A percentile compares a stretch with the other conserved stretches of the same genome.
Evolutionary conservation across 139 green algal genomes (phyloP).

Genomic region (Chlamydomonas applanata): DNA sequence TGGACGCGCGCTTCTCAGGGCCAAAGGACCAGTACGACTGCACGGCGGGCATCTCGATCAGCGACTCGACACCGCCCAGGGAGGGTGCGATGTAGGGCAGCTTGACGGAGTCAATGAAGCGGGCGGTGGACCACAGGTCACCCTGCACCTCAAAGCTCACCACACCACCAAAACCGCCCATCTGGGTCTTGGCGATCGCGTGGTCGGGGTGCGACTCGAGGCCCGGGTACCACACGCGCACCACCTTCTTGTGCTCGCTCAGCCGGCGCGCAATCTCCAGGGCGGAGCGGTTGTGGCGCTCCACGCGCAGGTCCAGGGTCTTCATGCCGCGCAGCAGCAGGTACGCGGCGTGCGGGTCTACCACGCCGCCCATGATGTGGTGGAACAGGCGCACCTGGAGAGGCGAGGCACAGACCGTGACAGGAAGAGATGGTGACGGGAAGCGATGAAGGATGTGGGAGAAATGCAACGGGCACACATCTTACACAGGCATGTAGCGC

Average conservation of each 20-base stretch:
- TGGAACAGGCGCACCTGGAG: constrained; percentile 81
- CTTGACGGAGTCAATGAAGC: constrained; percentile 87
- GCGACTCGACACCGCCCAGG: constrained; percentile 93
- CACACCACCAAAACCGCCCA: constrained; percentile 94
- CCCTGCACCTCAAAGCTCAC: constrained; percentile 77
- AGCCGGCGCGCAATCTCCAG: constrained; percentile 60
- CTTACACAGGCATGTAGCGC: no score
- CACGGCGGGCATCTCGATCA: constrained; percentile 99
- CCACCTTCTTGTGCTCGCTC: constrained; percentile 86
- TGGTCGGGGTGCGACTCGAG: constrained; percentile 92
- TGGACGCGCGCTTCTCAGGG: constrained; percentile 79
- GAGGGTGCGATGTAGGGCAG: constrained; percentile 98
- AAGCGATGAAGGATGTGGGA: background rate
- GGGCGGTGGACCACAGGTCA: constrained; percentile 84
- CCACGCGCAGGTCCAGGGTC: constrained; percentile 92
- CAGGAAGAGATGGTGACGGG: background rate
- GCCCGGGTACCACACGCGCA: constrained; percentile 75
- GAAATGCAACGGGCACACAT: no score
- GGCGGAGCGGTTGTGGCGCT: constrained; percentile 68
- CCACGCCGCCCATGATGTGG: constrained; percentile 95
- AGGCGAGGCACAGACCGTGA: background rate
- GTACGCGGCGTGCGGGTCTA: constrained; percentile 96
- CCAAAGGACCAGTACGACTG: constrained; percentile 81
- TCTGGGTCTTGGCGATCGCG: constrained; percentile 88
- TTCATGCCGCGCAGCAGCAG: constrained; percentile 97